Evolutionary conservation across 257 asterid species (phyloP), one percentile per base, ranked within the genome.

Genomic region (Asclepias syriaca): DNA sequence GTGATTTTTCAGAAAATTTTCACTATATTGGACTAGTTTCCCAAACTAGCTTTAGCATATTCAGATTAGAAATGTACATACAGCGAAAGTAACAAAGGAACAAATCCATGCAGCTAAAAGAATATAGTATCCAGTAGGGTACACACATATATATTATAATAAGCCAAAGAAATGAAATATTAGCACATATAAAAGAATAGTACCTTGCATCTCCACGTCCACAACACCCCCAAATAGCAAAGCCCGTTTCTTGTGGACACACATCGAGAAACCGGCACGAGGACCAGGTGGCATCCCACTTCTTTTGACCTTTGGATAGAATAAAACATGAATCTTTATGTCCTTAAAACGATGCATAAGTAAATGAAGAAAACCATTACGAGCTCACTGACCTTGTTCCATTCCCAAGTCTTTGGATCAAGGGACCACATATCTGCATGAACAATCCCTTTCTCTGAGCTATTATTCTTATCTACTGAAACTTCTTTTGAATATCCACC

Each of bases 231-330:
- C 99, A 80, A 95, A 95, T 66, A 95, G 89, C 84, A 95, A 74
- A 37, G 97, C 97, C 77, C 99, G 84, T 86, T 89, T 88, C 86
- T 95, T 95, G 84, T 92, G 96, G 73, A 91, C 91, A 74, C 95
- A 87, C 93, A 95, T 81, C 16, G 97, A 85, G 90, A 95, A 95
- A 66, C 98, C 96, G 77, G 99, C 98, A 81, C 98, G 98, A 76
- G 96, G 90, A 49, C 98, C 99, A 61, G 98, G 98, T 56, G 97
- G 98, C 96, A 94, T 89, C 82, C 99, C 99, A 70, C 89, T 84
- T 83, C 85, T 95, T 83, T 95, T 95, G 67, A 91, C 98, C 98
- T 94, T 77, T 64, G 75, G 74, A 75, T 51, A 57, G 27, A 53
- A 34, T 32, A 54, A 72, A 65, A 78, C 13, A 65, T 37, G 49